These are phyloP conservation scores for Rugonectria rugulosa DNA, from an alignment of 2,329 filamentous ascomycete genomes.

Conservation along the genomic window DNA sequence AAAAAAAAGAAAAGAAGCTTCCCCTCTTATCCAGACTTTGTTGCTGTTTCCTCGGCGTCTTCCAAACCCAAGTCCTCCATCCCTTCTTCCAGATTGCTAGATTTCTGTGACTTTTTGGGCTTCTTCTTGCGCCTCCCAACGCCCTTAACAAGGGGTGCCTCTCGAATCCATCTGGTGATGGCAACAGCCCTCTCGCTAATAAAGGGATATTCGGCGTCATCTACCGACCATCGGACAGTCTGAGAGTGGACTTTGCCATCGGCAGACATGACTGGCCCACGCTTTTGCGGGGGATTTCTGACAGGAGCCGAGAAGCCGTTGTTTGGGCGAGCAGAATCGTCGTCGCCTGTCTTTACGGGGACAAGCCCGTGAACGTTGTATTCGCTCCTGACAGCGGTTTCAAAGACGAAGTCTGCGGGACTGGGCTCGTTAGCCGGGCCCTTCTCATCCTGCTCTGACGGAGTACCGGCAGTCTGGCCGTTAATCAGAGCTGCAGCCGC, in stretches of 20 bases:
- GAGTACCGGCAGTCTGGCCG: slow-evolving; percentile 40
- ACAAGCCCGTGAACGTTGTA: slow-evolving; percentile 68
- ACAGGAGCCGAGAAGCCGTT: not conserved
- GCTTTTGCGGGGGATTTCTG: not conserved
- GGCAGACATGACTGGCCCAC: not conserved
- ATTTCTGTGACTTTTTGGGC: slow-evolving; percentile 33
- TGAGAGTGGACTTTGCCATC: not conserved
- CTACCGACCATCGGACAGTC: slow-evolving; percentile 62
- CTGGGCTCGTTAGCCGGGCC: slow-evolving; percentile 70
- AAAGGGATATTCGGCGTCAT: slow-evolving; percentile 74
- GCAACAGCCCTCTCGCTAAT: slow-evolving; percentile 73
- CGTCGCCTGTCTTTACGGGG: slow-evolving; percentile 61
- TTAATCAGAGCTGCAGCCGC: slow-evolving; percentile 38
- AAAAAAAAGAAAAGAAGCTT: not conserved
- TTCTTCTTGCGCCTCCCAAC: slow-evolving; percentile 50
- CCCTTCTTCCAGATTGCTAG: slow-evolving; percentile 16
- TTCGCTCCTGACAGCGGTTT: slow-evolving; percentile 74
- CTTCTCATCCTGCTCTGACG: slow-evolving; percentile 59
- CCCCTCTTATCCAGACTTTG: slow-evolving; percentile 3
- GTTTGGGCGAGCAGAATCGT: slow-evolving; percentile 49
- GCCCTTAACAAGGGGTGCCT: slow-evolving; percentile 57
- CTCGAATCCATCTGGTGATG: slow-evolving; percentile 73
- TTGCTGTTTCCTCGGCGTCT: slow-evolving; percentile 1
- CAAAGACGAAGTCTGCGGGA: slow-evolving; percentile 71
- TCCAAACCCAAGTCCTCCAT: slow-evolving; percentile 21